Evolutionary conservation across 2,329 filamentous ascomycete genomes (phyloP).

Genomic region (Macrophomina phaseolina): DNA sequence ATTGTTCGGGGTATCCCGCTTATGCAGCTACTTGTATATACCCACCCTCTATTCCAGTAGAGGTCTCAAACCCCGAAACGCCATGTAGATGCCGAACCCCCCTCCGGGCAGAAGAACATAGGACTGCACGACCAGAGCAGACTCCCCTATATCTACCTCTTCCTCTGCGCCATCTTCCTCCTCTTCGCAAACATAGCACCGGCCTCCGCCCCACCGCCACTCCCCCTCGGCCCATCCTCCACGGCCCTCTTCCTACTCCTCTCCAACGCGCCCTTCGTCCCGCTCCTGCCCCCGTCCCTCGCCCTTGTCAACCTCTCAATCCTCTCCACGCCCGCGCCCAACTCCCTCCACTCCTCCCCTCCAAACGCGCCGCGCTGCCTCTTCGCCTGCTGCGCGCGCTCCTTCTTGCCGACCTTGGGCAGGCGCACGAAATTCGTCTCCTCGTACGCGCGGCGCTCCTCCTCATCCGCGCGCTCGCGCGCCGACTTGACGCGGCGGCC

Average conservation of each 20-base stretch:
- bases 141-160: slow-evolving; percentile 33
- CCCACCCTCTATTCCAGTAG: too few relatives aligned
- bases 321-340: slow-evolving; percentile 84
- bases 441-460: slow-evolving; percentile 83
- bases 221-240: slow-evolving; percentile 75
- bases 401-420: slow-evolving; percentile 87
- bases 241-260: slow-evolving; percentile 81
- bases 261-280: slow-evolving; percentile 65
- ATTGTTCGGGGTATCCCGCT: too few relatives aligned
- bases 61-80: too few relatives aligned
- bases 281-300: slow-evolving; percentile 54
- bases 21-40: too few relatives aligned
- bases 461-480: slow-evolving; percentile 76
- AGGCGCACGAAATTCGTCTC: slow-evolving; percentile 90
- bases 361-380: slow-evolving; percentile 65
- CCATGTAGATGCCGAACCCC: too few relatives aligned
- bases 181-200: slow-evolving; percentile 78
- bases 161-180: slow-evolving; percentile 59
- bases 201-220: slow-evolving; percentile 66
- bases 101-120: too few relatives aligned
- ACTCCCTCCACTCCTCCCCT: slow-evolving; percentile 88
- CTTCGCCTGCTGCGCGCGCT: slow-evolving; percentile 67
- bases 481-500: slow-evolving; percentile 81
- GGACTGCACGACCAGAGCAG: neutral
- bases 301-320: slow-evolving; percentile 82